Base-by-base conservation (phyloP, 1,139 yeast genomes). In the Nakaseomyces nivariensis region DNA sequence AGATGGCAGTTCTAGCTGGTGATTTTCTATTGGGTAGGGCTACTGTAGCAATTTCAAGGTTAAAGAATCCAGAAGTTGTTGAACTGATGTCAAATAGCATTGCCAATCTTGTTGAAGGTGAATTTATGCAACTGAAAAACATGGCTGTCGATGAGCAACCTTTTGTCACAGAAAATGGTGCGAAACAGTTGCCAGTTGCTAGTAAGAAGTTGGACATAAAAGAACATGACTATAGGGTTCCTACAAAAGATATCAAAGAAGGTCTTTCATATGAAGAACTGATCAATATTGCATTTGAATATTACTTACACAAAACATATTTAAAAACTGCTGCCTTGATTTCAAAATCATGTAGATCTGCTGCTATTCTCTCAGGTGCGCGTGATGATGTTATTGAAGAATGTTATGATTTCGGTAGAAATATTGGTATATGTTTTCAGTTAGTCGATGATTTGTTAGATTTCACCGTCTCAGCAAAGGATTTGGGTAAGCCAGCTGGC, bases 1-100 rank as follows among this genome's bases (percentile, higher is more conserved):
- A 94, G 64, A 90, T 92, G 97, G 95, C 98, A 5, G 90, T 92
- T 45, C 73, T 92, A 52, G 97, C 97, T 0, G 99, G 98, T 32
- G 98, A 92, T 69, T 92, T 92, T 68, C 70, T 92, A 52, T 77
- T 92, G 50, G 98, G 97, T 10, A 76, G 98, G 59, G 98, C 98
- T 0, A 90, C 97, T 0, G 97, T 92, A 24, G 92, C 97, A 1
- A 83, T 92, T 58, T 95, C 97, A 8, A 74, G 98, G 55, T 72
- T 94, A 48, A 75, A 97, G 64, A 90, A 92, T 66, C 94, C 96
- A n/a, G 97, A 92, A 71, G 98, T 92, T 47, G 90, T 89, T 55
- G 98, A 92, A 69, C 75, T 94, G 54, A 78, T 94, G 70, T 88
- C 97, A 4, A 92, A 97, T 6, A 85, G 97, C 40, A 92, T 92